phyloP scores from a whole-genome alignment of 768 basidiomycete species.

The Pholiota microspora region DNA sequence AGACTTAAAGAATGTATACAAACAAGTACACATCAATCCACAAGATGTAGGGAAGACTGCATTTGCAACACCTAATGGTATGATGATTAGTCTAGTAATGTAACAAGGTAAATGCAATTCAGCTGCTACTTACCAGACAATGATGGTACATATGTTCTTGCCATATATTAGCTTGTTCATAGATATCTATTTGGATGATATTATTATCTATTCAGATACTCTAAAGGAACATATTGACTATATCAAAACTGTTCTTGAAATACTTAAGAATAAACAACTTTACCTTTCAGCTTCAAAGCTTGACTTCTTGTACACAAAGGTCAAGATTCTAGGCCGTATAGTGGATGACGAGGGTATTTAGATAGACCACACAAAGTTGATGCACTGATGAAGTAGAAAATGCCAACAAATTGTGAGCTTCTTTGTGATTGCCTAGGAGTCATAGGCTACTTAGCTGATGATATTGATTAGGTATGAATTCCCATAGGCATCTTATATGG shows the following conservation, averaged over 20 bases:
- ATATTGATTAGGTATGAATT: conserved; percentile 28
- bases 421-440: conserved; percentile 31
- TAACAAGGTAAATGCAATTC: conserved; percentile 31
- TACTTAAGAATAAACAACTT: conserved; percentile 29
- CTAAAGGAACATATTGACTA: conserved; percentile 33
- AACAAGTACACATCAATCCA: conserved; percentile 32
- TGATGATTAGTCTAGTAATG: conserved; percentile 36
- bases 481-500: conserved; percentile 34
- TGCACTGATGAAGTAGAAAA: conserved; percentile 29
- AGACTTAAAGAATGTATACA: conserved; percentile 39
- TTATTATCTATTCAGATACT: conserved; percentile 40
- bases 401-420: conserved; percentile 29
- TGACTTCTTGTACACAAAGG: conserved; percentile 23
- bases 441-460: conserved; percentile 29
- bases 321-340: conserved; percentile 26
- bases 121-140: conserved; percentile 38
- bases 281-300: conserved; percentile 36
- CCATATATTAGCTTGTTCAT: conserved; percentile 32
- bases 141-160: conserved; percentile 39
- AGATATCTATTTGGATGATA: conserved; percentile 39
- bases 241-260: conserved; percentile 29
- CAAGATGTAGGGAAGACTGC: conserved; percentile 22
- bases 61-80: conserved; percentile 37
- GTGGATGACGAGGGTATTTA: conserved; percentile 35
- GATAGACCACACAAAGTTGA: conserved; percentile 47